These are phyloP conservation scores for Smallanthus sonchifolius DNA, from an alignment of 129 eudicot species.

Conservation along the genomic window DNA sequence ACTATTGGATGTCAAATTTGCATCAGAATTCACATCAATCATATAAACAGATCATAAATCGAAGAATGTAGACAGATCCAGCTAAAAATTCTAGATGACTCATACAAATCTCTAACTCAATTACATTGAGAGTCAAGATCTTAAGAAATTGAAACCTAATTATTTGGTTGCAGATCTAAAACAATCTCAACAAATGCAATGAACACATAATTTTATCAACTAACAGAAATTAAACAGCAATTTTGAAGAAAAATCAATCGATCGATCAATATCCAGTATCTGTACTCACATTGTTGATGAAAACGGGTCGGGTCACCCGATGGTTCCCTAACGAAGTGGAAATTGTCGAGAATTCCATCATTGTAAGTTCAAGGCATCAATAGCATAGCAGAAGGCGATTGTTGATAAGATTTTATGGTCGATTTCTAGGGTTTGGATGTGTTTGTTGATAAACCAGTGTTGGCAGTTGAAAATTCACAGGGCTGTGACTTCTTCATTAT, in stretches of 20 bases:
- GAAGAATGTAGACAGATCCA: neutral
- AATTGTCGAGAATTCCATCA: neutral
- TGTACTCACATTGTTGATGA: neutral
- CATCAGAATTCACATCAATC: neutral
- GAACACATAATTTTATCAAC: neutral
- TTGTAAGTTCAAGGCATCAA: neutral
- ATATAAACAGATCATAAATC: neutral
- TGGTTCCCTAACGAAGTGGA: neutral
- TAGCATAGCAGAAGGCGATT: neutral
- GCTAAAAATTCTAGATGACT: neutral
- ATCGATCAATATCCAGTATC: neutral
- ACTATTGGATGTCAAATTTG: neutral
- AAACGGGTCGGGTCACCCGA: constrained; percentile 2
- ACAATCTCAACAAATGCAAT: neutral
- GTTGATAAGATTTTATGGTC: neutral
- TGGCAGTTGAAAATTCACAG: neutral
- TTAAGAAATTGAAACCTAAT: neutral
- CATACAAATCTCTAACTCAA: neutral
- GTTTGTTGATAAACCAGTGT: neutral
- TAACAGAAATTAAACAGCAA: neutral
- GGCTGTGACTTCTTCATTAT: neutral
- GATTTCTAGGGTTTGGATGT: constrained; percentile 5
- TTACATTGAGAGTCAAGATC: neutral
- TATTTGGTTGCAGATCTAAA: neutral
- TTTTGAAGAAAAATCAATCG: neutral